These are phyloP conservation scores for Uronychia setigera DNA, from an alignment of 73 alveolate genomes.

Conservation along the genomic window DNA sequence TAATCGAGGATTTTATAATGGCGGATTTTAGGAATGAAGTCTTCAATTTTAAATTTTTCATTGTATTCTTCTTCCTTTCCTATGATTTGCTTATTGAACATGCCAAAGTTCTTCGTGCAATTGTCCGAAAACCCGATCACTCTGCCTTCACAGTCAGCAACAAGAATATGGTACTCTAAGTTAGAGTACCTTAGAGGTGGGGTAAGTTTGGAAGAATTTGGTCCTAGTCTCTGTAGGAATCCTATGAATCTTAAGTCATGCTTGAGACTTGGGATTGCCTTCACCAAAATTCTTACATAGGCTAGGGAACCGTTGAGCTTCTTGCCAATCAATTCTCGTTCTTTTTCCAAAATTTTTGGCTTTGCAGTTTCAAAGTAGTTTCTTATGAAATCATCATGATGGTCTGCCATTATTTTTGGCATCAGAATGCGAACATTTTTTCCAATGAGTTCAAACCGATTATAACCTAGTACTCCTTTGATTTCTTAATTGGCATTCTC, in stretches of 20 bases:
- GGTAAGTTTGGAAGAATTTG: constrained; percentile 5
- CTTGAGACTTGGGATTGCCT: constrained; percentile 24
- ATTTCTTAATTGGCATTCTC: constrained; percentile 32
- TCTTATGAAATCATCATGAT: constrained; percentile 34
- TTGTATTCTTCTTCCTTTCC: background rate
- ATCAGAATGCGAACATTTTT: constrained; percentile 27
- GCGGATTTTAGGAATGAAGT: background rate
- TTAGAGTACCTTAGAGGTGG: constrained; percentile 15
- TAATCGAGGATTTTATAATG: background rate
- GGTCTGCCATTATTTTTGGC: constrained; percentile 31
- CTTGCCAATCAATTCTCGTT: constrained; percentile 20
- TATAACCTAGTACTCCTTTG: constrained; percentile 24
- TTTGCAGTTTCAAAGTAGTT: constrained; percentile 52
- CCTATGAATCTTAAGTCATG: constrained; percentile 31
- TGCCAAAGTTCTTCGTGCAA: background rate
- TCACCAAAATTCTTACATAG: constrained; percentile 27
- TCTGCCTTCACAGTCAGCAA: constrained; percentile 28
- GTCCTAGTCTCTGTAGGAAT: constrained; percentile 18
- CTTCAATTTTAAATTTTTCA: background rate
- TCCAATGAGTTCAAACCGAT: constrained; percentile 10
- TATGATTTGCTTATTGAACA: background rate
- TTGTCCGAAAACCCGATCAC: constrained; percentile 4
- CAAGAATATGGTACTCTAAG: constrained; percentile 7
- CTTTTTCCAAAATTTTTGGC: constrained; percentile 40
- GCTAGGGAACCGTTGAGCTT: constrained; percentile 9